A percentile compares a stretch with the other conserved stretches of the same genome.
Evolutionary conservation across 352 stramenopile species (phyloP).

Genomic region (Phytopythium cucurbitacearum): DNA sequence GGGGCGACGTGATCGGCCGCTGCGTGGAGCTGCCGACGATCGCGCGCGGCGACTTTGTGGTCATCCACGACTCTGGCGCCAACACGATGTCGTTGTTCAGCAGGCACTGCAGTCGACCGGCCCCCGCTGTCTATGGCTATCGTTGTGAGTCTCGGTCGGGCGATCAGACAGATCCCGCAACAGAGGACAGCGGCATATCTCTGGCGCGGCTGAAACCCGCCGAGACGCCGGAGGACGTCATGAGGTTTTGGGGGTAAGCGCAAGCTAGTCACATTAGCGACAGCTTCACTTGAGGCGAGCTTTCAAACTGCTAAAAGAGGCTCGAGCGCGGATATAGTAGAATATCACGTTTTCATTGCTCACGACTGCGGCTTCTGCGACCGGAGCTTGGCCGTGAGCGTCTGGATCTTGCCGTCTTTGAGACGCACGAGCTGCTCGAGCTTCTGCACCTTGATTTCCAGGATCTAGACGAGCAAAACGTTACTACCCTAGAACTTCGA

Average conservation of each 20-base stretch:
- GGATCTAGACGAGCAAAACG: constrained; percentile 47
- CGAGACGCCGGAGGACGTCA: constrained; percentile 71
- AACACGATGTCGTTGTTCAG: constrained; percentile 89
- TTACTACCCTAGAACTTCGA: neutral
- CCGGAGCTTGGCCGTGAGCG: constrained; percentile 80
- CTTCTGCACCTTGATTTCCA: constrained; percentile 95
- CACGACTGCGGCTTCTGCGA: constrained; percentile 55
- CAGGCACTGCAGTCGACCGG: constrained; percentile 79
- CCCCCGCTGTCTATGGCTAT: constrained; percentile 82
- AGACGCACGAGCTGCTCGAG: constrained; percentile 93
- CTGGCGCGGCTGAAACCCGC: constrained; percentile 68
- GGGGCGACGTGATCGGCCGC: constrained; percentile 84
- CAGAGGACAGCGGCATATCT: constrained; percentile 38
- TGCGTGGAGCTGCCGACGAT: constrained; percentile 55
- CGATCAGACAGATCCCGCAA: constrained; percentile 2
- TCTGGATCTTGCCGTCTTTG: constrained; percentile 94
- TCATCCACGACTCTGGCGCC: constrained; percentile 83
- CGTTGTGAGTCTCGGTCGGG: constrained; percentile 4
- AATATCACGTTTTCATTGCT: neutral
- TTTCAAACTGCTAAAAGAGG: no score
- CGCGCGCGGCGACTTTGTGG: constrained; percentile 69
- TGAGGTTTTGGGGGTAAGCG: constrained; percentile 69
- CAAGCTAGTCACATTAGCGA: neutral
- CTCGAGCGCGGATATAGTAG: no score
- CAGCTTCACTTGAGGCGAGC: no score